Evolutionary conservation across 345 rosid genomes (phyloP), one percentile per base, ranked within the genome.

Genomic region (Hibiscus syriacus): DNA sequence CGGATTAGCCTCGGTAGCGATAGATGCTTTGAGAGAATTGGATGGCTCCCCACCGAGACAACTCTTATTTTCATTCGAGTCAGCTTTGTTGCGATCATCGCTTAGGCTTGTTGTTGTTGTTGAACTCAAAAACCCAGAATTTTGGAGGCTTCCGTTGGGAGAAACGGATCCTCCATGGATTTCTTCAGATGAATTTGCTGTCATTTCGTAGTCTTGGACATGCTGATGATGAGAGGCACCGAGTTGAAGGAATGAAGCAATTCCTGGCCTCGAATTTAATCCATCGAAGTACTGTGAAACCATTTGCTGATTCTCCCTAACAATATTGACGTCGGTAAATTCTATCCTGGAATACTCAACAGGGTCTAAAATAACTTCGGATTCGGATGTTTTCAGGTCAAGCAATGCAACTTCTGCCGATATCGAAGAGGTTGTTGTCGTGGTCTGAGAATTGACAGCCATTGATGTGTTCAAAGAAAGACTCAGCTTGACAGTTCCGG

Each of bases 341-440:
- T 93, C 98, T 7, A 89, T 78, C 89, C 96, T 83, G 2, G 97
- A 83, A 78, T 85, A 93, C 68, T 88, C 96, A 23, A 85, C 83
- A 0, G 87, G 84, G 59, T 80, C 85, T 20, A 79, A 64, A 27
- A 72, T 68, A 4, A 59, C 85, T 20, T 83, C 73, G 2, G 90
- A 74, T 59, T 30, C 34, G 34, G 34, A 2, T 30, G 73, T 70
- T 79, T 83, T 83, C n/a, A 84, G 73, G 17, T 87, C 92, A 74
- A 92, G 96, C 71, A 92, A 76, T 63, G 86, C 85, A 1, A 90
- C 92, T 60, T 92, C 97, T 0, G 97, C 84, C 23, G 97, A 85
- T 38, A 92, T 90, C 3, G 98, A 92, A 54, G 88, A 80, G 64
- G 60, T 74, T 34, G 67, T 13, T 13, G 65, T 13, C 9, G 76